Conservation (phyloP, 2,329 filamentous ascomycete species). For the Sclerotinia minor region DNA sequence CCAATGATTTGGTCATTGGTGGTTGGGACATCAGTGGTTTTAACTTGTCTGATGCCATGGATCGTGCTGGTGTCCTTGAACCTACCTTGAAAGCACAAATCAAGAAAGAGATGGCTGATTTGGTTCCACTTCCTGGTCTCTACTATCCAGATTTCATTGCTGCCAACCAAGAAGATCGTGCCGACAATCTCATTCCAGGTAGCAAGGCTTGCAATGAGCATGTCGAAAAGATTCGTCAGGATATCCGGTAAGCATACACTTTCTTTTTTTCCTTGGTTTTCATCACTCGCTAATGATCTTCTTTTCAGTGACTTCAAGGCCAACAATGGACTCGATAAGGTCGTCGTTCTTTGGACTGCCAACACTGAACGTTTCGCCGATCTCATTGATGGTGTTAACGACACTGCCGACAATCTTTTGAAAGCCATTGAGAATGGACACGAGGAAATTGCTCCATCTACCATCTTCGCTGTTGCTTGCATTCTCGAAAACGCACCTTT, state of each 20-base stretch:
- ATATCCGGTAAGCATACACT: constrained; percentile 67
- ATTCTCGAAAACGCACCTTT: constrained; percentile 90
- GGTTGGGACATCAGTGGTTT: constrained; percentile 96
- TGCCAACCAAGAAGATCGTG: constrained; percentile 94
- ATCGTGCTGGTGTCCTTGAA: constrained; percentile 91
- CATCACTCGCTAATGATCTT: background rate
- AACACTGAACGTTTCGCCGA: constrained; percentile 98
- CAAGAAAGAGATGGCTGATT: constrained; percentile 85
- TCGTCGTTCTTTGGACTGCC: constrained; percentile 97
- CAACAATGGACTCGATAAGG: constrained; percentile 81
- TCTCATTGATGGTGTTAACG: constrained; percentile 84
- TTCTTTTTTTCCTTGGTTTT: too few species aligned
- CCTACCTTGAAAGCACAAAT: constrained; percentile 89
- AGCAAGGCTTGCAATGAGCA: constrained; percentile 82
- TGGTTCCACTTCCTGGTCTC: constrained; percentile 89
- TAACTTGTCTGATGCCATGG: constrained; percentile 90
- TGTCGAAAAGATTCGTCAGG: constrained; percentile 87
- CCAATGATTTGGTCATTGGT: constrained; percentile 90
- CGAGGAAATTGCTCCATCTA: constrained; percentile 90
- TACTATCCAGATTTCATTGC: constrained; percentile 99
- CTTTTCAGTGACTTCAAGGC: constrained; percentile 77
- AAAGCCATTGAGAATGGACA: constrained; percentile 84
- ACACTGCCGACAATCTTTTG: constrained; percentile 92
- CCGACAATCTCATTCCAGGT: constrained; percentile 85
- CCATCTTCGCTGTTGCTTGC: constrained; percentile 90